Evolutionary conservation across 2,329 filamentous ascomycete species (phyloP).

Genomic region (Tolypocladium tropicale): DNA sequence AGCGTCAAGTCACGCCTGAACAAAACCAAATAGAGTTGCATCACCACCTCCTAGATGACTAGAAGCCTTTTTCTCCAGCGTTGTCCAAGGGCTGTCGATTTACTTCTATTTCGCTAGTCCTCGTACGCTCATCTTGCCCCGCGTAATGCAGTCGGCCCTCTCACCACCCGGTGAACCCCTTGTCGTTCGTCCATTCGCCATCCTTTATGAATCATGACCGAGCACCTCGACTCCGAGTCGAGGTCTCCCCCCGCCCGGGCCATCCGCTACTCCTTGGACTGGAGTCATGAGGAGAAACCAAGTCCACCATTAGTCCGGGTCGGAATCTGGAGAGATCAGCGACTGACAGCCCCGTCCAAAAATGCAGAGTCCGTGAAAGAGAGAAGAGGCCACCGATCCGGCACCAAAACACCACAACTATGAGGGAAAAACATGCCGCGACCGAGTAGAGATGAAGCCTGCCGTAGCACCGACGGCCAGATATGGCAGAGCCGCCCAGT

Average conservation of each 20-base stretch:
- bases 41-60: not conserved
- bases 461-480: too few species aligned
- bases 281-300: not conserved
- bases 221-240: not conserved
- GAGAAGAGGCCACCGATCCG: not conserved
- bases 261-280: not conserved
- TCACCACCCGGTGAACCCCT: not conserved
- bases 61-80: not conserved
- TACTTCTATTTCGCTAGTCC: not conserved
- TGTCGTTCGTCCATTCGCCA: not conserved
- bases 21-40: not conserved
- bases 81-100: not conserved
- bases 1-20: not conserved
- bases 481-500: not conserved
- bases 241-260: not conserved
- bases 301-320: not conserved
- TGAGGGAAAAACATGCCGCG: not conserved
- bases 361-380: not conserved
- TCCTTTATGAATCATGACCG: not conserved
- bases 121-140: not conserved
- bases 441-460: not conserved
- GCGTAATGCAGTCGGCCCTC: not conserved
- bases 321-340: not conserved
- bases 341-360: not conserved
- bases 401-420: constrained; percentile 2